Evolutionary conservation across 192 early-diverging fungal genomes (phyloP), one percentile per base, ranked within the genome.

Genomic region (Backusella liffmaniae): DNA sequence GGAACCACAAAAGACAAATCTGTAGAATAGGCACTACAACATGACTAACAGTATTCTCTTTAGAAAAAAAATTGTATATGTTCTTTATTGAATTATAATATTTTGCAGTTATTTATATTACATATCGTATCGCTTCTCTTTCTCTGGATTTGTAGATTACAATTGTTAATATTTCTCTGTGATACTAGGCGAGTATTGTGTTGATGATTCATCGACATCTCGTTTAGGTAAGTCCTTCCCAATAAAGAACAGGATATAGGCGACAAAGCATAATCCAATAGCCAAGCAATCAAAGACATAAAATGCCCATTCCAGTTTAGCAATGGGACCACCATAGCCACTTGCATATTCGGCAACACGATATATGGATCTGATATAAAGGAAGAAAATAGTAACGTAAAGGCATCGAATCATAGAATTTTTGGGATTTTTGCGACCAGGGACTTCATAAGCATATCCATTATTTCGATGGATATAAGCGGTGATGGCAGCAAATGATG

Each of bases 311-410:
- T 69, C 67, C 4, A 69, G 26, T 23, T 0, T 39, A 18, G 67
- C 67, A 41, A 69, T 69, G 18, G 67, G 67, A 0, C 67, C 67
- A 13, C 36, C 10, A 21, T 69, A 69, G 1, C 67, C 67, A 39
- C 35, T 69, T 12, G 67, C 67, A 36, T 69, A 69, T 39, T 69
- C 67, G 7, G 67, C 67, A 12, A 69, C 67, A 41, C 67, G 67
- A 69, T 69, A 69, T 5, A 69, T 69, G 2, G 67, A 69, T 39
- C 67, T 35, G 36, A 69, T 35, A 41, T 69, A 69, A 21, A 69
- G 21, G 35, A 69, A 69, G n/a, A 69, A 3, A 8, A 41, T 69
- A 7, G 67, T 69, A 13, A 69, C 5, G 10, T 69, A 69, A 21
- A 69, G 37, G n/a, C 67, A 69, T 37, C 67, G 21, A 23, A 69